Percentiles rank a stretch among this genome's conserved stretches.
phyloP scores from a whole-genome alignment of 1,284 basidiomycete genomes.

The Butyriboletus appendiculatus region DNA sequence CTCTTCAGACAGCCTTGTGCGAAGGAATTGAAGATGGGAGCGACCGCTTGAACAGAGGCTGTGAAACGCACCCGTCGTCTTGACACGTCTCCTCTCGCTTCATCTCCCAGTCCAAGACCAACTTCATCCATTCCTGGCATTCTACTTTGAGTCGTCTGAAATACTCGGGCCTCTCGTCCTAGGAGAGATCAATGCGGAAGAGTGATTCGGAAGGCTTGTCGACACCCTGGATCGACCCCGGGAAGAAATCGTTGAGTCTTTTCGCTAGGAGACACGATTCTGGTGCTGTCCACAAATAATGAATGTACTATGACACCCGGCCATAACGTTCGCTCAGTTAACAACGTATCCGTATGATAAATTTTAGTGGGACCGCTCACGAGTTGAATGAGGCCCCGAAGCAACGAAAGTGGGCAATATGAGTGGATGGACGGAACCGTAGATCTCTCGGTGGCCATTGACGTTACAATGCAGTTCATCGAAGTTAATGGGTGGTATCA shows the following conservation, averaged over 20 bases:
- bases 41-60: background rate
- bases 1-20: conserved; percentile 12
- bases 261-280: conserved; percentile 36
- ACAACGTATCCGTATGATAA: background rate
- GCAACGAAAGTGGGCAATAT: conserved; percentile 12
- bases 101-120: conserved; percentile 32
- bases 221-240: conserved; percentile 31
- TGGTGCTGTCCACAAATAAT: conserved; percentile 37
- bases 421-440: conserved; percentile 5
- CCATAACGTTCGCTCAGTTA: background rate
- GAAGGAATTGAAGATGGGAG: background rate
- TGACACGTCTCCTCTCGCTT: conserved; percentile 16
- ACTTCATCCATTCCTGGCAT: conserved; percentile 25
- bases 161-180: conserved; percentile 28
- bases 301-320: conserved; percentile 35
- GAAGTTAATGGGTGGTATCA: conserved; percentile 20
- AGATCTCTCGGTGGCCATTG: conserved; percentile 19
- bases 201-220: conserved; percentile 26
- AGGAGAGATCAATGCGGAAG: conserved; percentile 35
- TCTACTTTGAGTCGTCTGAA: conserved; percentile 27
- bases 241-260: conserved; percentile 46
- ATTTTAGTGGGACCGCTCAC: conserved; percentile 7
- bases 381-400: conserved; percentile 29
- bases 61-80: conserved; percentile 22
- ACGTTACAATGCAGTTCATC: conserved; percentile 11